Conservation (phyloP, 495 filamentous ascomycete genomes). For the Penicillium goetzii region DNA sequence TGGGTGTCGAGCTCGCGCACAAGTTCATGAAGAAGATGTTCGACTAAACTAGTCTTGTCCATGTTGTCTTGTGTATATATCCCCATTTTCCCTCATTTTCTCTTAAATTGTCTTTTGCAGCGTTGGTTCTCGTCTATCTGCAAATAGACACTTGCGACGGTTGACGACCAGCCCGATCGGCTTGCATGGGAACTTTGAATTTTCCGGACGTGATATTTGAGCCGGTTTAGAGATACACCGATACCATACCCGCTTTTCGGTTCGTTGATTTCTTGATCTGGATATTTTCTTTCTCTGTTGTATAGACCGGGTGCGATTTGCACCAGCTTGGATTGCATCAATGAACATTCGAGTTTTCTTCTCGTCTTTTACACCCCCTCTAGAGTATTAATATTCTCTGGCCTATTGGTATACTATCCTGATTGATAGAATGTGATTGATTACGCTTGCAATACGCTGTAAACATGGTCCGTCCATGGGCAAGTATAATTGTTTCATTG, state of each 20-base stretch:
- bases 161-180: constrained; percentile 7
- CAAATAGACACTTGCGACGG: constrained; percentile 7
- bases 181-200: constrained; percentile 9
- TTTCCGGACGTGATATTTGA: constrained; percentile 3
- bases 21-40: constrained; percentile 80
- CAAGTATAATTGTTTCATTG: neutral
- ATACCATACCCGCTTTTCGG: neutral
- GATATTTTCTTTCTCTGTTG: neutral
- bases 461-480: neutral
- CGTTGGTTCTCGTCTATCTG: constrained; percentile 16
- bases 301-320: neutral
- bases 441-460: neutral
- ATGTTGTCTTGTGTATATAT: constrained; percentile 24
- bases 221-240: constrained; percentile 16
- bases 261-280: constrained; percentile 2
- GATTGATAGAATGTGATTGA: neutral
- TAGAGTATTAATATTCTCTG: neutral
- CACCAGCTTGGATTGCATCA: neutral
- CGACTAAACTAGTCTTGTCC: constrained; percentile 26
- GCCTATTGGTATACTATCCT: neutral
- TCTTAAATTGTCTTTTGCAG: constrained; percentile 14
- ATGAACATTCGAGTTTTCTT: neutral
- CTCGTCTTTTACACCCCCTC: neutral
- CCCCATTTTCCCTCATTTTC: constrained; percentile 12
- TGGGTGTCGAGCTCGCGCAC: constrained; percentile 81